Evolutionary conservation across 2,329 filamentous ascomycete genomes (phyloP).

Genomic region (Aspergillus ibericus): DNA sequence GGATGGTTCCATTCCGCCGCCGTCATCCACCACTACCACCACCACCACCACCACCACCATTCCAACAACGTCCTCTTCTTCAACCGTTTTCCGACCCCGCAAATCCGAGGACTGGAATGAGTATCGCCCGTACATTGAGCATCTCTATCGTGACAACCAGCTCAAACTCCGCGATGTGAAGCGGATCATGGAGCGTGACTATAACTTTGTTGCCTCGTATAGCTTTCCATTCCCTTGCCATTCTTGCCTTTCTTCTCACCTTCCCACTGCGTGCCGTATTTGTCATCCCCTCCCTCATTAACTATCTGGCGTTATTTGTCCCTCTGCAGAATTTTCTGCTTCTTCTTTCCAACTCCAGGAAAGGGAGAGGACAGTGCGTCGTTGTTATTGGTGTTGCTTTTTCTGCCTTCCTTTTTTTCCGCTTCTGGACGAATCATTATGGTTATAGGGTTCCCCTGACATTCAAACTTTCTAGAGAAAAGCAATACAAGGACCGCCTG

Average conservation of each 20-base stretch:
- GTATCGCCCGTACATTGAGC: slow-evolving; percentile 36
- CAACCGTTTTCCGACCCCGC: slow-evolving; percentile 34
- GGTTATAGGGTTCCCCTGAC: slow-evolving; percentile 15
- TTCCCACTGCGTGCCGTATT: not conserved
- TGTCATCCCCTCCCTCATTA: not conserved
- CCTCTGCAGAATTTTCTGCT: not conserved
- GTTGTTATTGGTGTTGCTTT: slow-evolving; percentile 7
- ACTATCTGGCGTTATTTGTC: not conserved
- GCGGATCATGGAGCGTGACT: slow-evolving; percentile 37
- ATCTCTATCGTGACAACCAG: slow-evolving; percentile 37
- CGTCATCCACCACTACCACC: slow-evolving; percentile 18
- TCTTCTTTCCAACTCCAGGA: slow-evolving; percentile 2
- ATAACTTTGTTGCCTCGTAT: slow-evolving; percentile 40
- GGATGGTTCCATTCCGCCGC: slow-evolving; percentile 26
- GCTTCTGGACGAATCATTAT: slow-evolving; percentile 1
- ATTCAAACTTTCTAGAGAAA: slow-evolving; percentile 31
- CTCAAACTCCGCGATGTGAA: slow-evolving; percentile 39
- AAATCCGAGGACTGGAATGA: slow-evolving; percentile 40
- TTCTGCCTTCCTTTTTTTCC: slow-evolving; percentile 11
- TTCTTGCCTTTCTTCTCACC: not conserved
- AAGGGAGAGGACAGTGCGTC: slow-evolving; percentile 5
- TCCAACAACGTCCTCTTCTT: slow-evolving; percentile 12
- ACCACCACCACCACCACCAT: not conserved
- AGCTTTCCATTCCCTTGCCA: slow-evolving; percentile 9
- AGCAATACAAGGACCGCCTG: slow-evolving; percentile 42